Evolutionary conservation across 306 rosid species (phyloP).

Genomic region (Citrullus amarus): DNA sequence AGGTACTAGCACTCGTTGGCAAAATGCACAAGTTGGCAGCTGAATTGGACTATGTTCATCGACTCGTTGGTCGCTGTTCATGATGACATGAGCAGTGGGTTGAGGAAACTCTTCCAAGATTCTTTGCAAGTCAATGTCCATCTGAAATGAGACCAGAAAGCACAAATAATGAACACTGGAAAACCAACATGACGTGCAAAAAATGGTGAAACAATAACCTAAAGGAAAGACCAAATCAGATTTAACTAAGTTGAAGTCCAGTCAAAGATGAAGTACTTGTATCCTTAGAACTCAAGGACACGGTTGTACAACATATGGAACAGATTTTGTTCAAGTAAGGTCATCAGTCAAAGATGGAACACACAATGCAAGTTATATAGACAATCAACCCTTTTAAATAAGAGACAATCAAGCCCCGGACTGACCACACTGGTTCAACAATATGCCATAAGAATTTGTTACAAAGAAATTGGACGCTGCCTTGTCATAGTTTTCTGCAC

Average conservation of each 20-base stretch:
- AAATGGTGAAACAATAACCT: not conserved
- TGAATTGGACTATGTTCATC: conserved; percentile 18
- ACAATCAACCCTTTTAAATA: not conserved
- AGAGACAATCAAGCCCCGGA: not conserved
- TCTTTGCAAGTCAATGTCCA: conserved; percentile 36
- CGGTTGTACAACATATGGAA: no score
- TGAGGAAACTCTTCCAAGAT: conserved; percentile 19
- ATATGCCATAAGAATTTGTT: not conserved
- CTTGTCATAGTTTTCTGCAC: not conserved
- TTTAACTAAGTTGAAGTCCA: not conserved
- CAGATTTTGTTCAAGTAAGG: no score
- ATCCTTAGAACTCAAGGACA: no score
- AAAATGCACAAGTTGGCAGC: conserved; percentile 42
- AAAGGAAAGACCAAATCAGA: not conserved
- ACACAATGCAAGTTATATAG: not conserved
- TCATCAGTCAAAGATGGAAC: not conserved
- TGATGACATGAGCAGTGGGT: conserved; percentile 15
- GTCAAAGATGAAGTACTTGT: not conserved
- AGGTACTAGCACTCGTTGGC: conserved; percentile 38
- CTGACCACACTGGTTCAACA: not conserved
- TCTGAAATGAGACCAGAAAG: conserved; percentile 32
- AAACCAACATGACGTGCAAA: not conserved
- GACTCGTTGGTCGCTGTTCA: conserved; percentile 6
- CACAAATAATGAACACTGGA: conserved; percentile 6
- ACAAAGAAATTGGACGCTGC: not conserved